A percentile compares a stretch with the other conserved stretches of the same genome.
Evolutionary conservation across 2,329 filamentous ascomycete genomes (phyloP).

Genomic region (Venturia effusa): DNA sequence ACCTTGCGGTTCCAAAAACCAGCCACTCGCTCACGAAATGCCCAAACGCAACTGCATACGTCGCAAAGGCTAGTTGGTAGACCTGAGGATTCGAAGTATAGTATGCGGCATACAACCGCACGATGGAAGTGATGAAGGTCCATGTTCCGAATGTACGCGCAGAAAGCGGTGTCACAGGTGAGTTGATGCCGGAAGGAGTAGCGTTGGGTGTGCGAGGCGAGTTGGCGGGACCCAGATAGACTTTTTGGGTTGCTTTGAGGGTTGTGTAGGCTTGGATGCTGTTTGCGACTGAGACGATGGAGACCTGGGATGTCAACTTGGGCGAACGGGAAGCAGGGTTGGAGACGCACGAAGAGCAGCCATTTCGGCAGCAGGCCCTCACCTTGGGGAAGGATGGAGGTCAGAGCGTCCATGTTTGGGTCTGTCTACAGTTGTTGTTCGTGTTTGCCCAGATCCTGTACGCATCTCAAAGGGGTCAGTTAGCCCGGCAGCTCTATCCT

Average conservation of each 20-base stretch:
- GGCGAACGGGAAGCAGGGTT: slow-evolving; percentile 1
- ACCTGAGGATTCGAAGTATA: slow-evolving; percentile 60
- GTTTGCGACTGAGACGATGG: slow-evolving; percentile 73
- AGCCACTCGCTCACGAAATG: slow-evolving; percentile 78
- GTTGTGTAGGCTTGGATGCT: slow-evolving; percentile 74
- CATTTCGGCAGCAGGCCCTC: slow-evolving; percentile 51
- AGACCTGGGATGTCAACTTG: slow-evolving; percentile 47
- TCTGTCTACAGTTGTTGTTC: neutral
- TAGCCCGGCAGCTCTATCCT: neutral
- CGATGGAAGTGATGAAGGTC: slow-evolving; percentile 66
- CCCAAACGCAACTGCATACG: slow-evolving; percentile 63
- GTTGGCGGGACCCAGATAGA: slow-evolving; percentile 61
- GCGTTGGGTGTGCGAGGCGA: slow-evolving; percentile 28
- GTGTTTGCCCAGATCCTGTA: neutral
- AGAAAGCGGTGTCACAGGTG: slow-evolving; percentile 59
- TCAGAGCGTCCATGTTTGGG: slow-evolving; percentile 22
- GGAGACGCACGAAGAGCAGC: slow-evolving; percentile 48
- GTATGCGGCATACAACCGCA: slow-evolving; percentile 77
- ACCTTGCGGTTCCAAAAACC: slow-evolving; percentile 63
- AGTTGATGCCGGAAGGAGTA: slow-evolving; percentile 23
- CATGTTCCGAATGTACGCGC: slow-evolving; percentile 79
- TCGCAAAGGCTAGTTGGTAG: slow-evolving; percentile 74
- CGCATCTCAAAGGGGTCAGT: neutral
- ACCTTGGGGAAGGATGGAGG: slow-evolving; percentile 31
- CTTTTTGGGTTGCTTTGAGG: slow-evolving; percentile 69